Evolutionary conservation across 352 stramenopile species (phyloP).

Genomic region (Globisporangium barbulae): DNA sequence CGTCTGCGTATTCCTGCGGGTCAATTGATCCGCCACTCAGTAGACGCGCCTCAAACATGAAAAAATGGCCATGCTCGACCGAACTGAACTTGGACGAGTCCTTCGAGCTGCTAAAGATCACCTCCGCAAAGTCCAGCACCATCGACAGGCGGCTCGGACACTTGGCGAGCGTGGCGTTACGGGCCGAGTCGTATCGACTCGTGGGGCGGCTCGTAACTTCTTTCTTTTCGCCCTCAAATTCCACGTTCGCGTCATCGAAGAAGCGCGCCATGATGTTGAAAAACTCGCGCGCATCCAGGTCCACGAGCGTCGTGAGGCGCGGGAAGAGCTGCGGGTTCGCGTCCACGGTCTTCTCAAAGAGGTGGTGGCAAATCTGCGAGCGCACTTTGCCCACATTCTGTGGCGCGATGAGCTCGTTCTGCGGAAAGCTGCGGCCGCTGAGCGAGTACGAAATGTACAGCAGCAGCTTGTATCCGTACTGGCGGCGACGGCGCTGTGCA

Average conservation of each 20-base stretch:
- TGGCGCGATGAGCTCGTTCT: conserved; percentile 62
- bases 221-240: conserved; percentile 85
- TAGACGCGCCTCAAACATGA: conserved; percentile 88
- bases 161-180: conserved; percentile 65
- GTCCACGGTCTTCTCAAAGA: conserved; percentile 70
- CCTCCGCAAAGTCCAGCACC: conserved; percentile 75
- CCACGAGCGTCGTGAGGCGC: conserved; percentile 77
- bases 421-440: conserved; percentile 86
- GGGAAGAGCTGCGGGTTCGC: conserved; percentile 51
- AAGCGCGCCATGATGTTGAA: conserved; percentile 79
- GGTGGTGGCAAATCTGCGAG: conserved; percentile 77
- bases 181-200: conserved; percentile 74
- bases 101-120: conserved; percentile 57
- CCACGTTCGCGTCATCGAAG: conserved; percentile 80
- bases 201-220: conserved; percentile 33
- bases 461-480: conserved; percentile 84
- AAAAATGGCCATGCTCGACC: conserved; percentile 85
- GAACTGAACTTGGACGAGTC: conserved; percentile 60
- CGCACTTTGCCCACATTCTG: conserved; percentile 73
- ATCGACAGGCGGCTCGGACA: conserved; percentile 83
- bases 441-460: conserved; percentile 93
- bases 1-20: conserved; percentile 76
- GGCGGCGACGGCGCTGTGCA: conserved; percentile 51
- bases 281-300: conserved; percentile 76
- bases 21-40: conserved; percentile 83